Base-by-base conservation (phyloP, 768 basidiomycete genomes). In the Hypholoma sublateritium region DNA sequence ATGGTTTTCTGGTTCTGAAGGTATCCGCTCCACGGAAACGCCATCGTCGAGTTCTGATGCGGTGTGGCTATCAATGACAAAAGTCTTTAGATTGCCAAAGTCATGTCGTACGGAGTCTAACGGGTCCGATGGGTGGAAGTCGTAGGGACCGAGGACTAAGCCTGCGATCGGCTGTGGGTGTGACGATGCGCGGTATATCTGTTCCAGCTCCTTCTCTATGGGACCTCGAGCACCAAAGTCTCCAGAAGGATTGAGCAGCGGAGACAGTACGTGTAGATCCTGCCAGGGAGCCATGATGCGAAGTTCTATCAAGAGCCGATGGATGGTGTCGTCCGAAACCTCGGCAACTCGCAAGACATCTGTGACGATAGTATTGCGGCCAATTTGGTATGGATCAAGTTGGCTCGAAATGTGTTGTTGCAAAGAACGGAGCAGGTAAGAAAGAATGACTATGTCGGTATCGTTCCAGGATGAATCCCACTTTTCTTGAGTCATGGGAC, bases 21-120 rank as follows among this genome's bases (percentile, higher is more conserved):
- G 77, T 32, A 88, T 78, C n/a, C 72, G 66, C 60, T 96, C 91
- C 28, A 98, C 66, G 1, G 95, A 95, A 32, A 99, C 64, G 2
- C 94, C 97, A 68, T 99, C 97, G 67, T 99, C 97, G 19, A 98
- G 80, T 66, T 99, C 97, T 64, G 88, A 72, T 0, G 97, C 95
- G 6, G 64, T 67, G 0, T 77, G 60, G 58, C 93, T 91, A 65
- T 99, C 97, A 53, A 99, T 86, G 17, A 95, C 88, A 69, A 88
- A 98, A 4, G 93, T 91, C 0, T 83, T 84, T 59, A 88, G 66
- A 58, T 87, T 67, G 22, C 91, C 93, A 70, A 94, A 96, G 69
- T 98, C 95, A 66, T 91, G 89, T 2, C 95, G 88, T 5, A 93
- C 68, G 19, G 80, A 72, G 24, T 87, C 88, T 50, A 88, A 76